Evolutionary conservation across 352 stramenopile genomes (phyloP), one percentile per base, ranked within the genome.

Genomic region (Globisporangium nagaii): DNA sequence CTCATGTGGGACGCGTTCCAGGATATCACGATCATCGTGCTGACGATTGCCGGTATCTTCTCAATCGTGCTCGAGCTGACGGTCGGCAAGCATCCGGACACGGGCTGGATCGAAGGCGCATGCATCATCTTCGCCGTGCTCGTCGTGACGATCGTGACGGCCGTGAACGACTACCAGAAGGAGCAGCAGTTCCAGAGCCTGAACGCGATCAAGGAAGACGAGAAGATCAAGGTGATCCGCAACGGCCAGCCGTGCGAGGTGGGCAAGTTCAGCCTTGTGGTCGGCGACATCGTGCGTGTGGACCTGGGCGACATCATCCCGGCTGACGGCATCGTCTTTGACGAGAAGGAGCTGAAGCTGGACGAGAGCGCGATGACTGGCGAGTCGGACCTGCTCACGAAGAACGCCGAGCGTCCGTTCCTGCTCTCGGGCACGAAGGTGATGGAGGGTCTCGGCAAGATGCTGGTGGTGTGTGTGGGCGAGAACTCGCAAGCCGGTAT

Each of bases 401-500:
- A 96, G 73, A 75, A 66, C 48, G 49, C 48, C 5, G 71, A 85
- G 15, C 80, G 92, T 57, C 86, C 87, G 5, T 96, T 97, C 56
- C 58, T 98, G 25, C 70, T 98, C 9, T 97, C 84, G 8, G 93
- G 90, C 34, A 98, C 91, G 32, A 94, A 92, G 30, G 81, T 96
- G 13, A 95, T 93, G 64, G 84, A 93, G 47, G 95, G 95, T n/a
- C 73, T 87, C 3, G 89, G 75, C 35, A 81, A 86, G 53, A 96
- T 97, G 76, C 71, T 98, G 28, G 89, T 96, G 8, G 77, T 95
- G 30, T 94, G 89, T 25, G 93, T 98, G 15, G 93, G 95, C 20
- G 83, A 86, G 36, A 62, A 97, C 64, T 95, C 74, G 28, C 87
- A 97, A 54, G 93, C 90, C 52, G 91, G 92, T 48, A 91, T 93